Percentiles rank a stretch among this genome's conserved stretches.
These are phyloP conservation scores for Neofusicoccum parvum DNA, from an alignment of 2,329 filamentous ascomycete species.

Conservation along the genomic window DNA sequence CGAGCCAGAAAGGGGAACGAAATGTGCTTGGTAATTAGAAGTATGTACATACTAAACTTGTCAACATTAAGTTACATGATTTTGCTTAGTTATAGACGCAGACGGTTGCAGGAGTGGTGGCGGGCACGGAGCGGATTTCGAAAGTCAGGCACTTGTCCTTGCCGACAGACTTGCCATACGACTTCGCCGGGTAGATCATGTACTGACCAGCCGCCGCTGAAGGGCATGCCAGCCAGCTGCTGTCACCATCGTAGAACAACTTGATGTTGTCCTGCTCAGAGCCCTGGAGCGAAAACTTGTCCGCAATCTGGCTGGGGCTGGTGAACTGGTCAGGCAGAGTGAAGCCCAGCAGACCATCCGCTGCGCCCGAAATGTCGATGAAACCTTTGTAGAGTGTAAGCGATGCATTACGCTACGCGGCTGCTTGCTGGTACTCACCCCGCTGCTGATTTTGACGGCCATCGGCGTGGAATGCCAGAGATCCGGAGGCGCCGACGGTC, in stretches of 20 bases:
- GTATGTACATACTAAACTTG: too few relatives aligned
- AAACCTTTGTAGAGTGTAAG: background rate
- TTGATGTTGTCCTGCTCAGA: background rate
- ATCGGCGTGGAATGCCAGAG: background rate
- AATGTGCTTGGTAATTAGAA: too few relatives aligned
- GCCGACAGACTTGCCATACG: background rate
- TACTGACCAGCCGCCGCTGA: background rate
- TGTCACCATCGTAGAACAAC: background rate
- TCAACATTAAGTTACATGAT: background rate
- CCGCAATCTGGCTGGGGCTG: too few relatives aligned
- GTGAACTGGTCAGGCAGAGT: background rate
- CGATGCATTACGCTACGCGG: background rate
- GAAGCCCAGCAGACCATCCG: background rate
- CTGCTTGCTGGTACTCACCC: background rate
- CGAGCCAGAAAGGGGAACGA: too few relatives aligned
- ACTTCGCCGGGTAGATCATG: background rate
- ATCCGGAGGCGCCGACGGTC: background rate
- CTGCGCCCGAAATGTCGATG: background rate
- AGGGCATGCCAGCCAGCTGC: constrained; percentile 8
- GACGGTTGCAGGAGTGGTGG: background rate
- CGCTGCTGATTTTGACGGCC: background rate
- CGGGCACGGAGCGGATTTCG: background rate
- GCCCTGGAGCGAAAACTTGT: background rate
- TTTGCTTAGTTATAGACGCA: constrained; percentile 6
- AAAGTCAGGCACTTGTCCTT: constrained; percentile 3